These are phyloP conservation scores for Dendrobium chrysotoxum DNA, from an alignment of 106 monocot species.

Conservation along the genomic window DNA sequence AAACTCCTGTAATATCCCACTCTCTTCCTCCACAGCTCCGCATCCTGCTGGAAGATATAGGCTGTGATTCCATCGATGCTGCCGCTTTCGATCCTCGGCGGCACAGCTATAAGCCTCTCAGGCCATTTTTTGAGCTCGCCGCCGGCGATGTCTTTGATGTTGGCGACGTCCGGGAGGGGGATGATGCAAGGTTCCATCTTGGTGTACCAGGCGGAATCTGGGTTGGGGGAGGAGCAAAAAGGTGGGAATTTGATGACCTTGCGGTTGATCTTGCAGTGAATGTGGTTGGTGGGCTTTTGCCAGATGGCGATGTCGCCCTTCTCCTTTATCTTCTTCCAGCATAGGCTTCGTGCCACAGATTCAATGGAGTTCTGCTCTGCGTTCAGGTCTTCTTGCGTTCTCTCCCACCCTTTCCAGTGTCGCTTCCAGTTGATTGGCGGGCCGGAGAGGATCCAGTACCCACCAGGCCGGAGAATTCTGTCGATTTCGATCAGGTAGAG, in stretches of 20 bases:
- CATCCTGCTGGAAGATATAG: constrained; percentile 24
- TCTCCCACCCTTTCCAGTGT: constrained; percentile 46
- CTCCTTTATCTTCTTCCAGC: constrained; percentile 53
- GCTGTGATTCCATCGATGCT: constrained; percentile 18
- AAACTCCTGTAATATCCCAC: constrained; percentile 23
- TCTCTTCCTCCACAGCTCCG: constrained; percentile 31
- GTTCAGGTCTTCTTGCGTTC: constrained; percentile 46
- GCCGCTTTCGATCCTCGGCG: constrained; percentile 35
- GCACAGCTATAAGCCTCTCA: constrained; percentile 21
- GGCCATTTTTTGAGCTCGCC: constrained; percentile 38
- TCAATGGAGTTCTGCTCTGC: constrained; percentile 47
- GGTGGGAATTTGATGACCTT: constrained; percentile 6
- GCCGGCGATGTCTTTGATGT: constrained; percentile 27
- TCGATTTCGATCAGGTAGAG: constrained; percentile 50
- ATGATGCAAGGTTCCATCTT: constrained; percentile 41
- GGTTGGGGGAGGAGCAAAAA: not conserved
- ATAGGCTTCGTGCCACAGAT: constrained; percentile 31
- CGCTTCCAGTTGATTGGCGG: constrained; percentile 57
- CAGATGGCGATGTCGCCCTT: constrained; percentile 44
- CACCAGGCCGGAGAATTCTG: constrained; percentile 50
- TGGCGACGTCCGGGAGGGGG: constrained; percentile 28
- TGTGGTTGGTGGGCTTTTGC: constrained; percentile 54
- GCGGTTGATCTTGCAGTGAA: constrained; percentile 25
- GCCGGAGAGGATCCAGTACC: constrained; percentile 56
- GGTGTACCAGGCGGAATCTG: constrained; percentile 19